These are phyloP conservation scores for Suhomyces bokatorum DNA, from an alignment of 1,139 yeast species.

Conservation along the genomic window DNA sequence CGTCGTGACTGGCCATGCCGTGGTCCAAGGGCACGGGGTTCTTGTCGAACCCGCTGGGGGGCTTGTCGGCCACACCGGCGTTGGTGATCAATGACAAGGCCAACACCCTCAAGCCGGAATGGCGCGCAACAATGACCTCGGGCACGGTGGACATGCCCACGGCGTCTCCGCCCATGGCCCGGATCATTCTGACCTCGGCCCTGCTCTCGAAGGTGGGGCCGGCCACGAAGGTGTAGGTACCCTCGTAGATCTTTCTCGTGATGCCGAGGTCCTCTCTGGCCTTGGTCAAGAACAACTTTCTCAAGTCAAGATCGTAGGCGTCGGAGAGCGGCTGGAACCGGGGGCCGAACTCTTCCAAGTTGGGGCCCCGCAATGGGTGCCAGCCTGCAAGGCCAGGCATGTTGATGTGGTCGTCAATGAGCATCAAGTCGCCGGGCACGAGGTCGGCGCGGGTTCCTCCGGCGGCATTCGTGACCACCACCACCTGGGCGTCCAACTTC, in stretches of 20 bases:
- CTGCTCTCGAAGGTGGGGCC: slow-evolving; percentile 95
- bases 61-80: slow-evolving; percentile 71
- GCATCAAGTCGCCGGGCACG: slow-evolving; percentile 87
- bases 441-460: slow-evolving; percentile 75
- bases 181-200: slow-evolving; percentile 83
- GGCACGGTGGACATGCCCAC: slow-evolving; percentile 99
- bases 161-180: slow-evolving; percentile 81
- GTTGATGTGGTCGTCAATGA: slow-evolving; percentile 84
- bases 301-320: slow-evolving; percentile 76
- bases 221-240: slow-evolving; percentile 79
- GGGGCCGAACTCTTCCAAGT: slow-evolving; percentile 77
- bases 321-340: slow-evolving; percentile 87
- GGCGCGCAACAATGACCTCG: slow-evolving; percentile 90
- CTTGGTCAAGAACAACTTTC: slow-evolving; percentile 56
- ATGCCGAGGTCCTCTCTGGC: slow-evolving; percentile 53
- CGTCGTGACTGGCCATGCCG: slow-evolving; percentile 88
- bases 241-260: slow-evolving; percentile 73
- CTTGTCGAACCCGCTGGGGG: slow-evolving; percentile 68
- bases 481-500: slow-evolving; percentile 55
- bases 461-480: slow-evolving; percentile 91
- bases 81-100: slow-evolving; percentile 89
- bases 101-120: slow-evolving; percentile 74
- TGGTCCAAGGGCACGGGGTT: slow-evolving; percentile 56
- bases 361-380: slow-evolving; percentile 88
- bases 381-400: slow-evolving; percentile 87